A percentile compares a stretch with the other conserved stretches of the same genome.
phyloP scores from a whole-genome alignment of 2,329 filamentous ascomycete species.

The Neodidymelliopsis sp. region DNA sequence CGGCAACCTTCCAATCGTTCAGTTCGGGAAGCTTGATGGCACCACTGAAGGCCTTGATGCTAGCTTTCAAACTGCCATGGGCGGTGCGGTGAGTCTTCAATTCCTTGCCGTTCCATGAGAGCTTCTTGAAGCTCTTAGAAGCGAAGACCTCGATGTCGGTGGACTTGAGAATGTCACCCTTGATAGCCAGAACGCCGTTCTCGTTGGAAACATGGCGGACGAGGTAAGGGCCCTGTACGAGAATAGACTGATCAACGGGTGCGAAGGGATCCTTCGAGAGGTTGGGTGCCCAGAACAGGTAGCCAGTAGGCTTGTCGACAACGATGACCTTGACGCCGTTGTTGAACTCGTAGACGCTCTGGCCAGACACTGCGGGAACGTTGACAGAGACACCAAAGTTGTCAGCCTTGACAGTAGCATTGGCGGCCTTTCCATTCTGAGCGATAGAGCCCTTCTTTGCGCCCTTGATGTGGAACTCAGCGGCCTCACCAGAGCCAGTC shows the following conservation, averaged over 20 bases:
- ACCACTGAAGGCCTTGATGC: conserved; percentile 32
- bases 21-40: conserved; percentile 52
- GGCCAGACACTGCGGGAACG: conserved; percentile 42
- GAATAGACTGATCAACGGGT: conserved; percentile 49
- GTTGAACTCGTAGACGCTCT: conserved; percentile 47
- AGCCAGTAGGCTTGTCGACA: conserved; percentile 48
- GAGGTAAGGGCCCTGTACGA: conserved; percentile 53
- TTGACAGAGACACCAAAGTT: conserved; percentile 45
- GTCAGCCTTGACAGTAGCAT: conserved; percentile 53
- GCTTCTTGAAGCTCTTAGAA: conserved; percentile 29
- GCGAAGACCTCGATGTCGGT: conserved; percentile 51
- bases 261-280: conserved; percentile 49
- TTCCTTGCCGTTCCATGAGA: conserved; percentile 50
- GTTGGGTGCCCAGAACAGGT: conserved; percentile 51
- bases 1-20: conserved; percentile 56
- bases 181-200: conserved; percentile 38
- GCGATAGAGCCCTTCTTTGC: conserved; percentile 48
- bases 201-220: conserved; percentile 43
- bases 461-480: conserved; percentile 51
- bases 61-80: conserved; percentile 49
- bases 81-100: conserved; percentile 39
- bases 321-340: conserved; percentile 49
- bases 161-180: conserved; percentile 45
- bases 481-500: conserved; percentile 50
- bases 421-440: conserved; percentile 52